Percentiles rank a stretch among this genome's conserved stretches.
Conservation (phyloP, 2,329 filamentous ascomycete genomes). For the Arthroderma sp. region DNA sequence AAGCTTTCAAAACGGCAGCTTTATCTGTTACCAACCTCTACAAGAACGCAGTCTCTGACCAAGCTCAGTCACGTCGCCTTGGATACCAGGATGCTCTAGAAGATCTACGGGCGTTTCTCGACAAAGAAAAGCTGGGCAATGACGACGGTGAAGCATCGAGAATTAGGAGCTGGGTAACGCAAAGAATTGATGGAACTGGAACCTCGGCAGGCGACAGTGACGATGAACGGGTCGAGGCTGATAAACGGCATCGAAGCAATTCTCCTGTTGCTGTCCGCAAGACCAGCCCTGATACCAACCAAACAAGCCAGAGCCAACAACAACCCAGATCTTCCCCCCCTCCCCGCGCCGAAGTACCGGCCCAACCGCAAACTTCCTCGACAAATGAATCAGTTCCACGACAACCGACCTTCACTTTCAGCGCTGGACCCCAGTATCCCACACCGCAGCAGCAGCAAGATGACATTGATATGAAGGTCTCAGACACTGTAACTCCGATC, state of each 20-base stretch:
- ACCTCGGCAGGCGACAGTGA: conserved; percentile 29
- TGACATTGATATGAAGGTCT: conserved; percentile 32
- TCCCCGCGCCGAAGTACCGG: conserved; percentile 15
- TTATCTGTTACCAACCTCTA: conserved; percentile 93
- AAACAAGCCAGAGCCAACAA: conserved; percentile 13
- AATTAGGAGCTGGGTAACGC: conserved; percentile 48
- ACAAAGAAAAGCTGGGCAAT: conserved; percentile 66
- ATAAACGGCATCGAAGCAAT: conserved; percentile 25
- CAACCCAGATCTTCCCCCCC: conserved; percentile 19
- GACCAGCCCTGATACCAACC: conserved; percentile 18
- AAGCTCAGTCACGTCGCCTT: conserved; percentile 59
- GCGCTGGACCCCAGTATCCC: conserved; percentile 28
- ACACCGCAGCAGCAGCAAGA: conserved; percentile 18
- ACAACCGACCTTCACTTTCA: conserved; percentile 31
- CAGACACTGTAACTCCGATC: conserved; percentile 18
- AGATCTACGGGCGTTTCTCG: conserved; percentile 73
- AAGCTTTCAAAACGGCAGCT: conserved; percentile 83
- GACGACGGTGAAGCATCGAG: conserved; percentile 64
- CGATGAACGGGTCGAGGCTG: conserved; percentile 28
- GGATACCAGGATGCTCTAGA: conserved; percentile 93
- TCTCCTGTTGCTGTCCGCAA: conserved; percentile 24
- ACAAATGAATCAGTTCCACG: conserved; percentile 10
- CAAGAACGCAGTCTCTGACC: conserved; percentile 71
- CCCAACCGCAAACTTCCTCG: conserved; percentile 7
- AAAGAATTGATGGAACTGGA: conserved; percentile 32